These are phyloP conservation scores for Trichoderma virens DNA, from an alignment of 495 filamentous ascomycete species.

Conservation along the genomic window DNA sequence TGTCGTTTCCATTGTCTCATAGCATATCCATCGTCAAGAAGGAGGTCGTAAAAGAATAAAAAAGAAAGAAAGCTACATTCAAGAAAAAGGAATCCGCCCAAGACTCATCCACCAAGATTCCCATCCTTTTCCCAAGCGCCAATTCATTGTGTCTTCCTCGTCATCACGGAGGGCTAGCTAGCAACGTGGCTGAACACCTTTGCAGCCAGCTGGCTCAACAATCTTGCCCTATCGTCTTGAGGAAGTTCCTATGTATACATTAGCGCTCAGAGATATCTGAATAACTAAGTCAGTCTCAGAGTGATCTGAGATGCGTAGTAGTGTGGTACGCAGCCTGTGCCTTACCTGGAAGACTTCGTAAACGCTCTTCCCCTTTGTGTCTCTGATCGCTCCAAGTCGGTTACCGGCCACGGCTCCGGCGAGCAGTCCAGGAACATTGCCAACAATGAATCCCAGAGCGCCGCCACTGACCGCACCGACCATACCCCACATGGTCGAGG, in stretches of 20 bases:
- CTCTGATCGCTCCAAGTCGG: constrained; percentile 75
- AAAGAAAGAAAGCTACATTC: background rate
- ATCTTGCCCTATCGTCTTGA: constrained; percentile 64
- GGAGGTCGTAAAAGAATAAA: background rate
- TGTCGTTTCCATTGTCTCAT: background rate
- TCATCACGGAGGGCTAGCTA: constrained; percentile 16
- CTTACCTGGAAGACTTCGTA: constrained; percentile 71
- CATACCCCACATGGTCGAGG: constrained; percentile 74
- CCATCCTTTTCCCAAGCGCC: constrained; percentile 20
- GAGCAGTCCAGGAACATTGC: constrained; percentile 78
- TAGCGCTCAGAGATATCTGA: background rate
- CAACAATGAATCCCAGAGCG: constrained; percentile 89
- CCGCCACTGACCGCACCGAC: constrained; percentile 82
- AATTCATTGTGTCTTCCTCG: background rate
- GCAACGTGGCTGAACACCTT: constrained; percentile 59
- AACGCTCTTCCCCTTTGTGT: constrained; percentile 89
- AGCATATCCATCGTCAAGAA: background rate
- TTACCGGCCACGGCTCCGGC: constrained; percentile 93
- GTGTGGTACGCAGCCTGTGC: background rate
- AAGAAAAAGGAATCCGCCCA: background rate
- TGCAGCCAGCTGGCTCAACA: constrained; percentile 67
- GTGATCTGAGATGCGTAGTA: constrained; percentile 4
- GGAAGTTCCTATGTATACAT: constrained; percentile 53
- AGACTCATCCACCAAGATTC: background rate
- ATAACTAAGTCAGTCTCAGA: constrained; percentile 2